Conservation (phyloP, 208 protist species). For the Leishmania guyanensis region DNA sequence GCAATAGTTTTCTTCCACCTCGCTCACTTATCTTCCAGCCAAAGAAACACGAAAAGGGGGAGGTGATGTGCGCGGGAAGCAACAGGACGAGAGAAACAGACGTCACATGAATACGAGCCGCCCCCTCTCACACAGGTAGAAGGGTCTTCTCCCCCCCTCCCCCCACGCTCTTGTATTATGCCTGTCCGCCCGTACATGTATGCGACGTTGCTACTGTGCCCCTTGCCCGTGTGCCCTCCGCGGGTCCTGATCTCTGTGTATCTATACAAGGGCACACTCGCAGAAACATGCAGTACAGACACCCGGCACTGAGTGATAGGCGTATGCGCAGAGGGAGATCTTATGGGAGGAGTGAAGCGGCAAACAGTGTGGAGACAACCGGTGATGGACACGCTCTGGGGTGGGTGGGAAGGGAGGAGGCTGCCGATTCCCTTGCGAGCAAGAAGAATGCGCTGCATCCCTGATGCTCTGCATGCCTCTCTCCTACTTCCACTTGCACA, state of each 20-base stretch:
- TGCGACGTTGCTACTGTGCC: background rate
- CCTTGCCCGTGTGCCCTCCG: background rate
- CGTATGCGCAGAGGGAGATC: background rate
- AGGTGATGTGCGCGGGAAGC: background rate
- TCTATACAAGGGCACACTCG: background rate
- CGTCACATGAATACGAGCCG: background rate
- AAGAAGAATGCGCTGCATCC: background rate
- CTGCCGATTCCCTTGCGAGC: background rate
- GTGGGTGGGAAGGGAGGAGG: background rate
- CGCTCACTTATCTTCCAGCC: no score
- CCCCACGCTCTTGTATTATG: background rate
- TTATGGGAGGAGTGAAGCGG: background rate
- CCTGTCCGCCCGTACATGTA: background rate
- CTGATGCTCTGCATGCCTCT: no score
- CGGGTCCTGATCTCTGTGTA: background rate
- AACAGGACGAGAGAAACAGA: background rate
- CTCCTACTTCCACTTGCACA: no score
- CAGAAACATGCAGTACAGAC: background rate
- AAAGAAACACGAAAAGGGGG: no score
- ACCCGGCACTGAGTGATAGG: background rate
- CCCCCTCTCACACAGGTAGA: background rate
- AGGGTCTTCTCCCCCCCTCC: background rate
- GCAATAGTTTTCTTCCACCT: background rate
- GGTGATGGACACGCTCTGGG: background rate
- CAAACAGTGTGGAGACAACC: background rate